A percentile compares a stretch with the other conserved stretches of the same genome.
Evolutionary conservation across 1,139 yeast genomes (phyloP).

Genomic region (Yarrowia galli): DNA sequence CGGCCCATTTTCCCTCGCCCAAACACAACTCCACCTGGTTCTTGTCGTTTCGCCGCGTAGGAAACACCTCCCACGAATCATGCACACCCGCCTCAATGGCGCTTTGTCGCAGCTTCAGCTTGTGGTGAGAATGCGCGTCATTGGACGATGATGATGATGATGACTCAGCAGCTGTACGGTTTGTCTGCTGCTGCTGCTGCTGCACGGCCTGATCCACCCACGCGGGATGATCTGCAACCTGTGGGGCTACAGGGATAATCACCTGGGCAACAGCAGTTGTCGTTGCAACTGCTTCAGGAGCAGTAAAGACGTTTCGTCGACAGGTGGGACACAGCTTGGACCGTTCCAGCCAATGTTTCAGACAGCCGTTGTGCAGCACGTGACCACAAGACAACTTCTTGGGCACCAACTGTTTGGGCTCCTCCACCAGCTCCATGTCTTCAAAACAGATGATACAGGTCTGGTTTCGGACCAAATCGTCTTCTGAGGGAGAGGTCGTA

Average conservation of each 20-base stretch:
- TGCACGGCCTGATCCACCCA: conserved; percentile 26
- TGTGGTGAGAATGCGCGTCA: neutral
- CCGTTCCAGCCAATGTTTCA: conserved; percentile 91
- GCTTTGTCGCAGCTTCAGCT: conserved; percentile 20
- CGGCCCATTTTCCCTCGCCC: conserved; percentile 33
- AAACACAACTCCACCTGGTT: conserved; percentile 25
- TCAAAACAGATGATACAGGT: conserved; percentile 87
- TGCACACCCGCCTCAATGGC: conserved; percentile 30
- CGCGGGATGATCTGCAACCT: conserved; percentile 24
- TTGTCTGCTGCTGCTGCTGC: neutral
- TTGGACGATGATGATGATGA: neutral
- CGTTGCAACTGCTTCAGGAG: conserved; percentile 16
- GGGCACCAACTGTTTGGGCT: conserved; percentile 62
- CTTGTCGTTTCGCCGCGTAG: conserved; percentile 24
- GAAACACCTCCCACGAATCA: conserved; percentile 38
- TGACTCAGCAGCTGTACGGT: neutral
- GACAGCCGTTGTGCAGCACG: conserved; percentile 86
- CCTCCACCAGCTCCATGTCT: conserved; percentile 62
- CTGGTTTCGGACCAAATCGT: conserved; percentile 68
- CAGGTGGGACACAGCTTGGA: conserved; percentile 94
- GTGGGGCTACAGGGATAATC: conserved; percentile 19
- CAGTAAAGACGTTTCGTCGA: conserved; percentile 50
- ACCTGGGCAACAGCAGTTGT: conserved; percentile 1
- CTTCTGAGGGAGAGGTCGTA: conserved; percentile 62
- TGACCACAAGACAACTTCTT: conserved; percentile 85